A percentile compares a stretch with the other conserved stretches of the same genome.
phyloP scores from a whole-genome alignment of 768 basidiomycete species.

The Sarcodon sp. region DNA sequence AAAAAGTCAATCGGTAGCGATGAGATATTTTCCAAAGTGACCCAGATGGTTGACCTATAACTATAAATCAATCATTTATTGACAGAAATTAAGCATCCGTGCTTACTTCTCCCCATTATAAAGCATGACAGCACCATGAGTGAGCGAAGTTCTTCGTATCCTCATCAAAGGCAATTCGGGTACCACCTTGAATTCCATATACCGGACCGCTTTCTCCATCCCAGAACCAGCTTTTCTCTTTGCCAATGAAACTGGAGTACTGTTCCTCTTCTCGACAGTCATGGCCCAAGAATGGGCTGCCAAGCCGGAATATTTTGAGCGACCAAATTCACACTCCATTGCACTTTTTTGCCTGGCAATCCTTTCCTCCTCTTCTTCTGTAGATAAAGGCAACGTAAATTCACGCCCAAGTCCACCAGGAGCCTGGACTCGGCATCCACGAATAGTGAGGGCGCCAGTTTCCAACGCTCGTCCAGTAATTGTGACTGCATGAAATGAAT shows the following conservation, averaged over 20 bases:
- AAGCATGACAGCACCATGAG: constrained; percentile 89
- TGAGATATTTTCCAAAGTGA: constrained; percentile 88
- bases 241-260: constrained; percentile 4
- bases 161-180: constrained; percentile 81
- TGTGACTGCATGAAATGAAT: constrained; percentile 58
- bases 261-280: constrained; percentile 24
- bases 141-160: constrained; percentile 79
- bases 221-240: constrained; percentile 12
- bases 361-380: constrained; percentile 56
- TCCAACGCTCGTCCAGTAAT: constrained; percentile 54
- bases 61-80: neutral
- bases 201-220: constrained; percentile 25
- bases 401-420: constrained; percentile 59
- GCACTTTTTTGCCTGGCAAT: constrained; percentile 44
- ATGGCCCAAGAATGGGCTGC: constrained; percentile 56
- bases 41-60: constrained; percentile 63
- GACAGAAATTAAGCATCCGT: neutral
- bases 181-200: constrained; percentile 74
- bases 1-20: constrained; percentile 74
- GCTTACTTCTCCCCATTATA: constrained; percentile 88
- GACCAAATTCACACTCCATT: constrained; percentile 49
- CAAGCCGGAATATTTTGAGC: constrained; percentile 65
- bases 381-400: constrained; percentile 64
- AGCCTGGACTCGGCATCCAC: constrained; percentile 71
- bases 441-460: constrained; percentile 55